Evolutionary conservation across 495 filamentous ascomycete genomes (phyloP), one percentile per base, ranked within the genome.

Genomic region (Aspergillus biplanus): DNA sequence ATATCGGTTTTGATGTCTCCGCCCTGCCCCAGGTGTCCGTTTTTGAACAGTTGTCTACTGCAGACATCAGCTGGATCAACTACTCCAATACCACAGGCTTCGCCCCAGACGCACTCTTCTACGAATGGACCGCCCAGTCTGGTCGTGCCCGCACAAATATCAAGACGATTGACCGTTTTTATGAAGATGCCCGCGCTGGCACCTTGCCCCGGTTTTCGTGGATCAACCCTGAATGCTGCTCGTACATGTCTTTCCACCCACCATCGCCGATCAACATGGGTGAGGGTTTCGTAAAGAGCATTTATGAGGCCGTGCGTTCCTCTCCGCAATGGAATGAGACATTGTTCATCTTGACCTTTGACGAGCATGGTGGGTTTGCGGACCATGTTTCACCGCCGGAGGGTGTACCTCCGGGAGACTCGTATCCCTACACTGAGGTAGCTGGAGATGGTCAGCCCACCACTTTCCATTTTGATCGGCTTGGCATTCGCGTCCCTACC

Each of bases 191-290:
- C 27, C 32, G 65, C n/a, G 65, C 70, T 9, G 76, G 82, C 15
- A 74, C 68, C 0, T 71, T 85, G 1, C 79, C 81, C 1, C 67
- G 73, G 31, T 78, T 85, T 58, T 79, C 74, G 32, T 85, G 77
- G 73, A 78, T 85, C 69, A 84, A 85, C 67, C 81, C 82, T 3
- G 78, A 80, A 42, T 85, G 81, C 73, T 84, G 82, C 71, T 66
- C 65, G 13, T 80, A 78, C 56, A 80, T 73, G 58, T 82, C 80
- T 33, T 78, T 82, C 71, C 81, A 83, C 68, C 82, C 80, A 0
- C 73, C 77, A 1, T 78, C 75, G 6, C 79, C 77, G 5, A 78
- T 81, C 55, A 77, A 77, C 34, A 73, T 78, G 61, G 81, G 82
- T 52, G 81, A 85, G 66, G 70, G 65, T 53, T 80, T 82, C 54